These are phyloP conservation scores for Vanderwaltozyma tropicalis DNA, from an alignment of 805 yeast species.

Conservation along the genomic window DNA sequence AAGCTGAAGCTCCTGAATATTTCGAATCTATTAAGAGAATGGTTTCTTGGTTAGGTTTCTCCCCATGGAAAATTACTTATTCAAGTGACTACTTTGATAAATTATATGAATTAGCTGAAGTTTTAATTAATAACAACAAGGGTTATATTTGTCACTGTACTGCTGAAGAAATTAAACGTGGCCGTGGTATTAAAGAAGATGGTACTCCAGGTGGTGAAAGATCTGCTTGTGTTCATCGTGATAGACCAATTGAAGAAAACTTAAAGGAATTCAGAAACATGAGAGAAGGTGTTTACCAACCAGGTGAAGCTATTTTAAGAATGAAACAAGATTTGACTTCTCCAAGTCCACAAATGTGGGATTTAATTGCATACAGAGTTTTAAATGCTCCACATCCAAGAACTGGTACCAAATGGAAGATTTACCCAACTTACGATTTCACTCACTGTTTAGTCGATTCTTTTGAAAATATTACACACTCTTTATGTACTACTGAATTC, in stretches of 20 bases:
- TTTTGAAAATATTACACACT: conserved; percentile 90
- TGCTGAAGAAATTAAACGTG: conserved; percentile 77
- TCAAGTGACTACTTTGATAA: conserved; percentile 91
- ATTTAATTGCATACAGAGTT: conserved; percentile 92
- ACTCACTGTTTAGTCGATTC: conserved; percentile 99
- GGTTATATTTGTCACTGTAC: conserved; percentile 94
- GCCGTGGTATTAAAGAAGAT: conserved; percentile 84
- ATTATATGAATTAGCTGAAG: conserved; percentile 81
- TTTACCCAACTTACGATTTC: conserved; percentile 96
- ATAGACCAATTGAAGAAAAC: conserved; percentile 60
- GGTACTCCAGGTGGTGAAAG: conserved; percentile 94
- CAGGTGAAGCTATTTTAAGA: conserved; percentile 89
- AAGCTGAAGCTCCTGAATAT: conserved; percentile 91
- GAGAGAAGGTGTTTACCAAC: conserved; percentile 80
- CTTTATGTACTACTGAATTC: conserved; percentile 94
- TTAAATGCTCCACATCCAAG: conserved; percentile 88
- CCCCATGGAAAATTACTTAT: conserved; percentile 90
- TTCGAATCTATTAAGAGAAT: conserved; percentile 75
- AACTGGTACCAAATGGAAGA: conserved; percentile 95
- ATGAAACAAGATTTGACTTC: conserved; percentile 89
- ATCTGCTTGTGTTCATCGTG: conserved; percentile 69
- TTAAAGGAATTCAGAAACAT: conserved; percentile 75
- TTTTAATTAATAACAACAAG: conserved; percentile 53
- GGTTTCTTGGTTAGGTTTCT: conserved; percentile 89
- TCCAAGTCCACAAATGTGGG: conserved; percentile 99